Conservation (phyloP, 495 filamentous ascomycete genomes). For the Xeromyces bisporus region DNA sequence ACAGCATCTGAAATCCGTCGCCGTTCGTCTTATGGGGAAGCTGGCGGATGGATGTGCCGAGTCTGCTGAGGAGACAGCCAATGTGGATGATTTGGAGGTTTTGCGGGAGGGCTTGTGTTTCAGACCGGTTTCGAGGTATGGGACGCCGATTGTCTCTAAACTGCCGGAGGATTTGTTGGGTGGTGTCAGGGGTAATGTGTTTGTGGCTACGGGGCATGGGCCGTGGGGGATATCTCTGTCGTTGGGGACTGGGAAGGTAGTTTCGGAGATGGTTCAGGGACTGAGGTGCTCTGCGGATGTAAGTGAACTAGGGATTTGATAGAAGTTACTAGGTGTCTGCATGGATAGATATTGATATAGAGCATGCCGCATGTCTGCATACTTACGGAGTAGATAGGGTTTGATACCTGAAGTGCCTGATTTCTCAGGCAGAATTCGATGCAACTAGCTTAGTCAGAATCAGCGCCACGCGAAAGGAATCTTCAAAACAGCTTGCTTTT, state of each 20-base stretch:
- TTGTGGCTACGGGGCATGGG: conserved; percentile 55
- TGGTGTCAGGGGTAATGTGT: conserved; percentile 35
- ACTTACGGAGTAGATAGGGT: no score
- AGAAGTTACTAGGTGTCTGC: no score
- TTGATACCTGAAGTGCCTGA: no score
- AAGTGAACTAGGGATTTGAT: conserved; percentile 20
- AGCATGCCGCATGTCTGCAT: no score
- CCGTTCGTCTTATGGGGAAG: conserved; percentile 36
- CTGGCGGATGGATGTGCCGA: conserved; percentile 6
- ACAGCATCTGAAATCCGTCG: conserved; percentile 33
- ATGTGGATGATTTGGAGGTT: conserved; percentile 40
- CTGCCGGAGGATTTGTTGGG: conserved; percentile 40
- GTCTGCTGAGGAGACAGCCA: conserved; percentile 8
- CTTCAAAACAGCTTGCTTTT: no score
- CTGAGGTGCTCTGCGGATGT: conserved; percentile 33
- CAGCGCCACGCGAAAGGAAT: no score
- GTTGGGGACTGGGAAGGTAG: conserved; percentile 48
- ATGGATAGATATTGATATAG: no score
- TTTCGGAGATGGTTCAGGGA: conserved; percentile 45
- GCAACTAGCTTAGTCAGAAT: no score
- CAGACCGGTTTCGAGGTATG: conserved; percentile 46
- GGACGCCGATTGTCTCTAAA: conserved; percentile 42
- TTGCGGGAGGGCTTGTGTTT: conserved; percentile 54
- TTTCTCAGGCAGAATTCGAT: no score
- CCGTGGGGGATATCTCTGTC: conserved; percentile 51